phyloP scores from a whole-genome alignment of 345 rosid species.

The Draba incana region DNA sequence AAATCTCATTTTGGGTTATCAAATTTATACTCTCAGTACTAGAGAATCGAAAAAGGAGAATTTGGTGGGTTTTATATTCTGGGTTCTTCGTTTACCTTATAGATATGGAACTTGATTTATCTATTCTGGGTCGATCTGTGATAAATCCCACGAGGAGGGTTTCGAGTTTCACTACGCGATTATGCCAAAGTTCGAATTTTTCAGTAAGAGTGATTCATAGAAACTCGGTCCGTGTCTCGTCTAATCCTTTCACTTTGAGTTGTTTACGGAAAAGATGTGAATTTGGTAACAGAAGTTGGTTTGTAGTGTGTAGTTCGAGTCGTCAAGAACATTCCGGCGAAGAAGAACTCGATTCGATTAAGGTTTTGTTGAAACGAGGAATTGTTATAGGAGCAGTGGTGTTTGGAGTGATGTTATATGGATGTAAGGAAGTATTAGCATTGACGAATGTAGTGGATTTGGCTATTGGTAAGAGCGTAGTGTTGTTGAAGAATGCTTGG shows the following conservation, averaged over 20 bases:
- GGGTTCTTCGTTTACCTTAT: too few species aligned
- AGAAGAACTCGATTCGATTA: conserved; percentile 39
- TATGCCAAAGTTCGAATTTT: conserved; percentile 28
- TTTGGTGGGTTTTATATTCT: too few species aligned
- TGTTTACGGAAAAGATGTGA: not conserved
- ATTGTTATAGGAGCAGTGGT: conserved; percentile 58
- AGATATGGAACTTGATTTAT: conserved; percentile 43
- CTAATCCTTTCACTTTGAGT: conserved; percentile 25
- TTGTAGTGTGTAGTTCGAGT: conserved; percentile 24
- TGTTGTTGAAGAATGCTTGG: conserved; percentile 61
- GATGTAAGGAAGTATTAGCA: conserved; percentile 63
- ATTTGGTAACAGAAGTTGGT: conserved; percentile 23
- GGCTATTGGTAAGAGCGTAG: conserved; percentile 53
- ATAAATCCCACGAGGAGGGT: conserved; percentile 32
- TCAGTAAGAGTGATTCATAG: conserved; percentile 20
- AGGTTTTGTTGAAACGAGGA: conserved; percentile 48
- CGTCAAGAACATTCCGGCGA: conserved; percentile 22
- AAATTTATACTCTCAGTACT: too few species aligned
- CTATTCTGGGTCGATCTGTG: conserved; percentile 43
- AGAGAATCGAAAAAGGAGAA: too few species aligned
- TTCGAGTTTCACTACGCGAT: conserved; percentile 31
- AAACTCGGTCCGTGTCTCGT: conserved; percentile 25
- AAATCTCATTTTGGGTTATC: too few species aligned
- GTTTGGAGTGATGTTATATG: conserved; percentile 54
- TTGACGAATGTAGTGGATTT: conserved; percentile 58